Evolutionary conservation across 306 rosid species (phyloP).

Genomic region (Quercus ilex): DNA sequence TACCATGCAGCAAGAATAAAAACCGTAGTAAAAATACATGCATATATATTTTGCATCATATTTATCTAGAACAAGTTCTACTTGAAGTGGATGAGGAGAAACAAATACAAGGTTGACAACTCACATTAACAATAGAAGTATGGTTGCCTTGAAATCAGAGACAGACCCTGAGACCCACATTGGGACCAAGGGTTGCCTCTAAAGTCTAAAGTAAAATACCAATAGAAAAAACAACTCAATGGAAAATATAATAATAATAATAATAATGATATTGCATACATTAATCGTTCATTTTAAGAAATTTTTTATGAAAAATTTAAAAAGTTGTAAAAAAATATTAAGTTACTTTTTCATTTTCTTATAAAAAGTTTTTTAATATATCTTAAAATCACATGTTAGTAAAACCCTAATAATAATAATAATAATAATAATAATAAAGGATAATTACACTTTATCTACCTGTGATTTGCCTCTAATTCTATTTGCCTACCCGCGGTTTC

Average conservation of each 20-base stretch:
- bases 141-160: slow-evolving; percentile 1
- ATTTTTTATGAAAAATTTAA: no score
- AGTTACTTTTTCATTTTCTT: not conserved
- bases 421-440: no score
- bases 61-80: not conserved
- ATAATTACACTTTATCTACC: no score
- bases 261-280: no score
- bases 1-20: slow-evolving; percentile 6
- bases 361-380: no score
- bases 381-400: rapidly evolving
- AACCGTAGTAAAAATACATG: not conserved
- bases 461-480: no score
- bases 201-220: not conserved
- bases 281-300: no score
- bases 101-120: not conserved
- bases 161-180: not conserved
- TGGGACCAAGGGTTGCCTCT: not conserved
- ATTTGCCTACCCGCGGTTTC: no score
- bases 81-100: not conserved
- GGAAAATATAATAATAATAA: no score
- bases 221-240: not conserved
- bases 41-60: no score
- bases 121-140: not conserved
- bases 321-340: no score
- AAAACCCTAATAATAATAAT: no score